phyloP scores from a whole-genome alignment of 176 grass and related monocot species.

The Carex scoparia region DNA sequence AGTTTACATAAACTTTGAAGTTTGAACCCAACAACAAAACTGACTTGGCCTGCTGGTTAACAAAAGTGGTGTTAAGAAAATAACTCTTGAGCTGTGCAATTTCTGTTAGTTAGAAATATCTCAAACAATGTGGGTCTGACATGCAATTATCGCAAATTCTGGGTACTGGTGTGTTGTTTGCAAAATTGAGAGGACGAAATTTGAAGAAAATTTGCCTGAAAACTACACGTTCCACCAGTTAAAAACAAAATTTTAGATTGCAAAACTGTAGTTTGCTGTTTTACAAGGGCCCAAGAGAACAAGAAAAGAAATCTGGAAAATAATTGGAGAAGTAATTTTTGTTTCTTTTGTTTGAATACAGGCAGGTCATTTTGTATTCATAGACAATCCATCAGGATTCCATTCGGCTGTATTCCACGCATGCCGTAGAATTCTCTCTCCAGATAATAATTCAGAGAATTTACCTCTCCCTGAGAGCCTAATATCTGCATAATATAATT shows the following conservation, averaged over 20 bases:
- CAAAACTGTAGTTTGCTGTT: background rate
- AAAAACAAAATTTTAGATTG: background rate
- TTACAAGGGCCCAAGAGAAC: background rate
- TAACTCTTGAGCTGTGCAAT: background rate
- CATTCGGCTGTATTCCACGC: constrained; percentile 67
- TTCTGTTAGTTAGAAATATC: background rate
- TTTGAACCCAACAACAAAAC: background rate
- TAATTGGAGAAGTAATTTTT: background rate
- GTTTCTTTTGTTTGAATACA: constrained; percentile 20
- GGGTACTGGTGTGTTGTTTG: background rate
- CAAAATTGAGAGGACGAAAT: background rate
- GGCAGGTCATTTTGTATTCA: constrained; percentile 94
- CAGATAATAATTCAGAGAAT: constrained; percentile 29
- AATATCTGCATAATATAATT: constrained; percentile 41
- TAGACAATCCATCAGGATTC: constrained; percentile 82
- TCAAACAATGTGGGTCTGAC: background rate
- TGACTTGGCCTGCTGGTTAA: background rate
- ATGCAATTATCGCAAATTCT: background rate
- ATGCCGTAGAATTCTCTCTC: constrained; percentile 61
- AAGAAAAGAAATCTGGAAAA: background rate
- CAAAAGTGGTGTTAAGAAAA: background rate
- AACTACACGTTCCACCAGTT: background rate
- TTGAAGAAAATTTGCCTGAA: background rate
- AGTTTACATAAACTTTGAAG: background rate
- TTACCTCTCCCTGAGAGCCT: constrained; percentile 53